These are phyloP conservation scores for Thermochaetoides thermophila DNA, from an alignment of 495 filamentous ascomycete genomes.

Conservation along the genomic window DNA sequence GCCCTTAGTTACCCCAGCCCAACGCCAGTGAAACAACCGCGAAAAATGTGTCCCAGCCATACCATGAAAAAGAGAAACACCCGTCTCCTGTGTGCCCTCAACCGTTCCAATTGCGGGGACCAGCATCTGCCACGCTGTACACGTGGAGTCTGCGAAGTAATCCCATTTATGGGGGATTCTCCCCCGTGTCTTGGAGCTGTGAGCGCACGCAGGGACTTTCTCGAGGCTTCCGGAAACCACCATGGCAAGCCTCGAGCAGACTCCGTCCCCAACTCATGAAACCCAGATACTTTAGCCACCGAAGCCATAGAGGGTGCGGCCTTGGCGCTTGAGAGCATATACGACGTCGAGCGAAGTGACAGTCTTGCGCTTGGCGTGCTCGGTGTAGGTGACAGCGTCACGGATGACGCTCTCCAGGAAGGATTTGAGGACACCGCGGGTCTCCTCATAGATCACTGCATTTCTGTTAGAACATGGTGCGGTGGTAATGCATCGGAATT, in stretches of 20 bases:
- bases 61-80: too few relatives aligned
- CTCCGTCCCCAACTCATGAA: too few relatives aligned
- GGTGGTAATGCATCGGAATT: conserved; percentile 35
- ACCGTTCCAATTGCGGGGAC: too few relatives aligned
- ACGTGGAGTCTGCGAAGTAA: too few relatives aligned
- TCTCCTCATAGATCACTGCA: conserved; percentile 95
- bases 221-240: too few relatives aligned
- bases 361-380: conserved; percentile 96
- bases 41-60: conserved; percentile 1
- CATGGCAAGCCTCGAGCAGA: too few relatives aligned
- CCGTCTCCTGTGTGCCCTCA: too few relatives aligned
- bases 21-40: conserved; percentile 6
- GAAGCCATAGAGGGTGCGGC: conserved; percentile 95
- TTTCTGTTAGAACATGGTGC: conserved; percentile 24
- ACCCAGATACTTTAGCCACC: conserved; percentile 80
- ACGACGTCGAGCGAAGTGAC: conserved; percentile 92
- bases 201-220: too few relatives aligned
- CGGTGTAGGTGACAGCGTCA: conserved; percentile 94
- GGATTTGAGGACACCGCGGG: conserved; percentile 98
- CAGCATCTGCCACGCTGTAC: too few relatives aligned
- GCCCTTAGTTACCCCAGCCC: conserved; percentile 2
- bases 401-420: conserved; percentile 99
- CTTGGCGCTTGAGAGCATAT: conserved; percentile 89
- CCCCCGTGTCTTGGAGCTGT: too few relatives aligned
- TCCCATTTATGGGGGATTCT: too few relatives aligned